phyloP scores from a whole-genome alignment of 768 basidiomycete genomes.

The Phylloporus scabripes region DNA sequence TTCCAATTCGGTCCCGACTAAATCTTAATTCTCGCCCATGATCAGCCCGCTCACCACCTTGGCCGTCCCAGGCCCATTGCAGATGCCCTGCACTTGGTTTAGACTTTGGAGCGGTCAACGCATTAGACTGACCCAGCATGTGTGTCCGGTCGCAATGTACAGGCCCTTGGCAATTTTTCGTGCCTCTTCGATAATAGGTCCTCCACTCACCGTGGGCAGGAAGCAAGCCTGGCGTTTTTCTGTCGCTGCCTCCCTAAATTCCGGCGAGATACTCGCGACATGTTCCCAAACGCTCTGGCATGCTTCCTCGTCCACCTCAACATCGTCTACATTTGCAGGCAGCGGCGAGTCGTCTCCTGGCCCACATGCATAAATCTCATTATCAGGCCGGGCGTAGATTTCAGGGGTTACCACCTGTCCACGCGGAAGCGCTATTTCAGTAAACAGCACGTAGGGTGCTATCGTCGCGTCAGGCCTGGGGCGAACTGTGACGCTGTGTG shows the following conservation, averaged over 20 bases:
- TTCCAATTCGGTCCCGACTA: slow-evolving; percentile 25
- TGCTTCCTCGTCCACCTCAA: slow-evolving; percentile 49
- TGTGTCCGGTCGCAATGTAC: slow-evolving; percentile 72
- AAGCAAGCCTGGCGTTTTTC: slow-evolving; percentile 69
- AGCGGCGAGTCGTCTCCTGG: slow-evolving; percentile 69
- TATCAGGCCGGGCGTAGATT: slow-evolving; percentile 65
- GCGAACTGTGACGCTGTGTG: slow-evolving; percentile 66
- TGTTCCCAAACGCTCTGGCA: slow-evolving; percentile 53
- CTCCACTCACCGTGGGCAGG: slow-evolving; percentile 54
- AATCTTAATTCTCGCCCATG: slow-evolving; percentile 46
- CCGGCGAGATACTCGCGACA: slow-evolving; percentile 56
- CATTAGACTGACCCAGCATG: slow-evolving; percentile 58
- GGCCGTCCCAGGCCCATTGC: slow-evolving; percentile 81
- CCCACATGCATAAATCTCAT: slow-evolving; percentile 75
- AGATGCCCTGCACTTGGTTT: slow-evolving; percentile 50
- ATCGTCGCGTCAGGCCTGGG: slow-evolving; percentile 42
- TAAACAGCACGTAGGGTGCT: slow-evolving; percentile 78
- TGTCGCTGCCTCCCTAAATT: slow-evolving; percentile 49
- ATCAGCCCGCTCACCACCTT: slow-evolving; percentile 65
- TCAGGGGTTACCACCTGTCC: slow-evolving; percentile 46
- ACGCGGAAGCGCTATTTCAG: slow-evolving; percentile 51
- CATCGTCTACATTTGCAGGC: slow-evolving; percentile 68
- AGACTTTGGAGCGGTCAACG: not conserved
- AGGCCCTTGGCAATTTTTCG: slow-evolving; percentile 52
- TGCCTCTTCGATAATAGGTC: slow-evolving; percentile 64